Base-by-base conservation (phyloP, 164 flowering plant species). In the Macadamia integrifolia region DNA sequence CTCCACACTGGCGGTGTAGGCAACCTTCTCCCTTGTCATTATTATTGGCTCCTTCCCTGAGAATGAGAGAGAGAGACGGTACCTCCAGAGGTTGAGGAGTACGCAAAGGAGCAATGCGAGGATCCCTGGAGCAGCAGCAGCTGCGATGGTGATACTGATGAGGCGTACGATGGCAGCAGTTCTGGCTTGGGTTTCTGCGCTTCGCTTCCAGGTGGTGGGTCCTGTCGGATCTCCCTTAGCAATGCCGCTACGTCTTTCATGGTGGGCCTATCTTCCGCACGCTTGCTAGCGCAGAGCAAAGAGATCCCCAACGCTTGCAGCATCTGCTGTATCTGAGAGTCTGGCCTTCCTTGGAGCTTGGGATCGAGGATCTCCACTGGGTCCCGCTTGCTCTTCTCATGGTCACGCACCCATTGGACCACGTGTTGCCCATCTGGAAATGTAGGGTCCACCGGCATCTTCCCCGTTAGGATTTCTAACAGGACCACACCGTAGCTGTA, bases 161-260 rank as follows among this genome's bases (percentile, higher is more conserved):
- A 77, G 0, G 84, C 72, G 61, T 67, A 72, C 6, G 82, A 63
- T 1, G 79, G 4, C 12, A 42, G 55, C 8, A 42, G 55, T 6
- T 79, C 81, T 2, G 72, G 12, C 17, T 18, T 75, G 61, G 81
- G 72, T 58, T 87, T 86, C 14, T 77, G 74, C 66, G 67, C 71
- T 48, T 84, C 93, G 10, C 66, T 65, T 60, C 80, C 88, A 0
- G 60, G 10, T 0, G 75, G 2, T 4, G 78, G 72, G 6, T 87
- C 92, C 0, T 90, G 93, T 60, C 83, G 68, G 31, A 91, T 85
- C 42, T 83, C 94, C 66, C 79, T 86, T 50, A 91, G 64, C 12
- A 91, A 64, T n/a, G 83, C 92, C 8, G 85, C 94, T 0, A 91
- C 97, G 53, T 91, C 97, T 66, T 85, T 91, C 97, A 89, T 89